Evolutionary conservation across 495 filamentous ascomycete species (phyloP).

Genomic region (Xylaria longipes): DNA sequence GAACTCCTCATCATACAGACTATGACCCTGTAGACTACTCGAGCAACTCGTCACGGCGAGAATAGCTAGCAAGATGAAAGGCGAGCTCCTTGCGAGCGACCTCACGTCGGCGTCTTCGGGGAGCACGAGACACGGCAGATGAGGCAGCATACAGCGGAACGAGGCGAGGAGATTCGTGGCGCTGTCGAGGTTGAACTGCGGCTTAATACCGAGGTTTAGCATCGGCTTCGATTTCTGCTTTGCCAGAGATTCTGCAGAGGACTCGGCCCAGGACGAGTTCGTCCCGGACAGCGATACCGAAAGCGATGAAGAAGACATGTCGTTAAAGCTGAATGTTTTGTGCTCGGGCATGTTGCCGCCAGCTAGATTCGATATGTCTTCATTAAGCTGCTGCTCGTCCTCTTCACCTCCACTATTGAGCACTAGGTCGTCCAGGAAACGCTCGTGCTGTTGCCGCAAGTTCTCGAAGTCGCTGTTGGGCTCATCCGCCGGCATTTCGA

Average conservation of each 20-base stretch:
- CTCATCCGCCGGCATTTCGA: constrained; percentile 47
- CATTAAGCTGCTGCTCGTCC: constrained; percentile 31
- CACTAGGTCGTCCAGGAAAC: constrained; percentile 42
- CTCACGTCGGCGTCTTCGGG: constrained; percentile 43
- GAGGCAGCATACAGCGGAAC: constrained; percentile 48
- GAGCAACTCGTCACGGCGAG: constrained; percentile 53
- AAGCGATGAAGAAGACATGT: constrained; percentile 44
- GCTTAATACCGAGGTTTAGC: constrained; percentile 45
- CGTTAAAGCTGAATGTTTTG: constrained; percentile 33
- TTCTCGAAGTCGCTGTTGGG: constrained; percentile 42
- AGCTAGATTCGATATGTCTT: neutral
- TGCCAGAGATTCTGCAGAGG: neutral
- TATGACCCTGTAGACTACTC: constrained; percentile 51
- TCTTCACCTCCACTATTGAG: constrained; percentile 32
- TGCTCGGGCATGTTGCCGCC: neutral
- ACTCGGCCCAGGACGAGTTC: constrained; percentile 17
- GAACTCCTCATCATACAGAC: constrained; percentile 58
- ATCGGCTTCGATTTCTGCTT: constrained; percentile 26
- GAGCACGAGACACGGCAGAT: constrained; percentile 49
- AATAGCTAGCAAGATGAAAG: constrained; percentile 53
- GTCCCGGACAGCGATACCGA: constrained; percentile 34
- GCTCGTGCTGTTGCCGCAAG: constrained; percentile 46
- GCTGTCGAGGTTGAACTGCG: constrained; percentile 57
- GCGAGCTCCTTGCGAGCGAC: constrained; percentile 43
- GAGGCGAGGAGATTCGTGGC: constrained; percentile 46